Evolutionary conservation across 495 filamentous ascomycete species (phyloP).

Genomic region (Saxophila tyrrhenica): DNA sequence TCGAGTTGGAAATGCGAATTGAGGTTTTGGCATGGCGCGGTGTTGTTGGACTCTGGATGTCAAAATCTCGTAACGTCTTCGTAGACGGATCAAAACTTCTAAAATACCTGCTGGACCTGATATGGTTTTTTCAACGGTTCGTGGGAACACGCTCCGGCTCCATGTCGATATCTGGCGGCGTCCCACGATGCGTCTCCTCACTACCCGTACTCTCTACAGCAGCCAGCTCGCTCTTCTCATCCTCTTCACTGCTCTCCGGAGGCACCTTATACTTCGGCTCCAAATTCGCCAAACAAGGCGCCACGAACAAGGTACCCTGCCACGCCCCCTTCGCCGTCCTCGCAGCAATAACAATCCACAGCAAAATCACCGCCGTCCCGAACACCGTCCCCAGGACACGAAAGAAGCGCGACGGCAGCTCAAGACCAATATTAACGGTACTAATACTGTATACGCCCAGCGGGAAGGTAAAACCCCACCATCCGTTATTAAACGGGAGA

Average conservation of each 20-base stretch:
- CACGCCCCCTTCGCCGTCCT: conserved; percentile 25
- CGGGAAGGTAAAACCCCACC: conserved; percentile 33
- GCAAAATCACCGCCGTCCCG: conserved; percentile 25
- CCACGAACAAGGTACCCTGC: conserved; percentile 26
- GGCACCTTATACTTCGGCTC: neutral
- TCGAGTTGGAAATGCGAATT: too few relatives aligned
- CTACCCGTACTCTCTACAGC: neutral
- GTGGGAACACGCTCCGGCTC: too few relatives aligned
- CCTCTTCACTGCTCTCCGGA: neutral
- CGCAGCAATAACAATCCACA: conserved; percentile 28
- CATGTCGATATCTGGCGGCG: neutral
- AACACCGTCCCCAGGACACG: conserved; percentile 29
- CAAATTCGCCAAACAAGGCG: conserved; percentile 29
- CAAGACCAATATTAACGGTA: conserved; percentile 27
- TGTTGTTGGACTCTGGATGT: too few relatives aligned
- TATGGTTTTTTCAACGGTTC: too few relatives aligned
- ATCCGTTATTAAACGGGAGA: conserved; percentile 32
- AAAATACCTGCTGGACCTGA: too few relatives aligned
- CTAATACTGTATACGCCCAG: conserved; percentile 27
- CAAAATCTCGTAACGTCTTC: neutral
- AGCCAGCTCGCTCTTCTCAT: neutral
- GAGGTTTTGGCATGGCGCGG: too few relatives aligned
- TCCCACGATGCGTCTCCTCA: neutral
- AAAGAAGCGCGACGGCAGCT: conserved; percentile 29
- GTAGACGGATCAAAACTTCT: neutral